Conservation (phyloP, 441 rosid genomes). For the Viola pubescens region DNA sequence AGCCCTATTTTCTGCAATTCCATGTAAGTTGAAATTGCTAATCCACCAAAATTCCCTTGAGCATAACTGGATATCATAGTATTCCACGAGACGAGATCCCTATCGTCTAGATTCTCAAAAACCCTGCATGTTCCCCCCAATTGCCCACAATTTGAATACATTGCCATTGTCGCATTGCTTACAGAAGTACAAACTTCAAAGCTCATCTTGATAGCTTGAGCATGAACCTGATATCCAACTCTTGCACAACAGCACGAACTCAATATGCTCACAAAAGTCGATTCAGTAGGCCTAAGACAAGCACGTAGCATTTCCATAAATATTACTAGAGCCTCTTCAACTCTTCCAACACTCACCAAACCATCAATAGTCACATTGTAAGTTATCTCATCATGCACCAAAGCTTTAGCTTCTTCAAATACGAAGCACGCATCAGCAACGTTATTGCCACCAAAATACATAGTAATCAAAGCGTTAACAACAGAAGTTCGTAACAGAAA, state of each 20-base stretch:
- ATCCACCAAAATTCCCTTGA: conserved; percentile 30
- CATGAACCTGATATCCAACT: conserved; percentile 54
- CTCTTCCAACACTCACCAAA: conserved; percentile 32
- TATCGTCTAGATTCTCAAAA: conserved; percentile 37
- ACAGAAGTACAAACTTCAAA: conserved; percentile 43
- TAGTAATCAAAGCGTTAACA: conserved; percentile 53
- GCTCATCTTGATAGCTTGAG: conserved; percentile 44
- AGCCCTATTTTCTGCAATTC: conserved; percentile 42
- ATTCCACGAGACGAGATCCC: conserved; percentile 67
- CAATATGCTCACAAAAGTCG: conserved; percentile 54
- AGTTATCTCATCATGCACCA: conserved; percentile 44
- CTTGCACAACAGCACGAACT: conserved; percentile 29
- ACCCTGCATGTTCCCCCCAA: conserved; percentile 39
- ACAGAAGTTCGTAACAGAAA: conserved; percentile 39
- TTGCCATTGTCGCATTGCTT: conserved; percentile 48
- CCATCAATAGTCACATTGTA: conserved; percentile 68
- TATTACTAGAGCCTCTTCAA: conserved; percentile 32
- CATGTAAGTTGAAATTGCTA: conserved; percentile 29
- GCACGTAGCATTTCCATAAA: conserved; percentile 43
- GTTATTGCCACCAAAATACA: conserved; percentile 46
- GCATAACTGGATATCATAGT: conserved; percentile 69
- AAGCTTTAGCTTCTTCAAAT: conserved; percentile 40
- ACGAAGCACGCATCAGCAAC: conserved; percentile 30
- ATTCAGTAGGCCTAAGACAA: conserved; percentile 46
- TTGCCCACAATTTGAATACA: conserved; percentile 40